Percentiles rank a stretch among this genome's conserved stretches.
These are phyloP conservation scores for Eucalyptus victrix DNA, from an alignment of 345 rosid species.

Conservation along the genomic window DNA sequence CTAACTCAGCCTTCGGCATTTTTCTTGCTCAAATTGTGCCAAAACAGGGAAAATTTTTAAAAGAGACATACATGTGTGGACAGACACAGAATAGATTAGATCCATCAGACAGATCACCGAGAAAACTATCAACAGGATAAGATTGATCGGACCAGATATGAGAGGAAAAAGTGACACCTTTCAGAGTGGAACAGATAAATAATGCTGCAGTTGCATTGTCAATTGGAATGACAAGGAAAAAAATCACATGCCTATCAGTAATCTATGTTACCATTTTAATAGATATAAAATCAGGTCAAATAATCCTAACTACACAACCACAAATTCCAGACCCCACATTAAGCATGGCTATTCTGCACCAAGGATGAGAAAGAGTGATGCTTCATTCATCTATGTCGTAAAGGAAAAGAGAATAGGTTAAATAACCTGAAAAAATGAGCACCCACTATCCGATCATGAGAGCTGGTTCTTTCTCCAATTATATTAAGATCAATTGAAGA, in stretches of 20 bases:
- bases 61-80: not conserved
- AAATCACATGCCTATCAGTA: not conserved
- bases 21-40: not conserved
- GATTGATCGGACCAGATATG: not conserved
- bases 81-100: not conserved
- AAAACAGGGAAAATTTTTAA: not conserved
- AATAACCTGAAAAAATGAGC: constrained; percentile 95
- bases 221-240: not conserved
- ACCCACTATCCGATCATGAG: constrained; percentile 81
- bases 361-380: not conserved
- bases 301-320: not conserved
- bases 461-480: constrained; percentile 66
- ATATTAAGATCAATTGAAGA: constrained; percentile 73
- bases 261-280: not conserved
- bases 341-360: not conserved
- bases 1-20: not conserved
- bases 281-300: not conserved
- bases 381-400: not conserved
- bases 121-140: not conserved
- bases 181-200: not conserved
- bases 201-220: not conserved
- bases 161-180: not conserved
- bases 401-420: not conserved
- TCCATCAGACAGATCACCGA: not conserved
- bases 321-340: not conserved